Evolutionary conservation across 345 rosid species (phyloP).

Genomic region (Clarkia xantiana): DNA sequence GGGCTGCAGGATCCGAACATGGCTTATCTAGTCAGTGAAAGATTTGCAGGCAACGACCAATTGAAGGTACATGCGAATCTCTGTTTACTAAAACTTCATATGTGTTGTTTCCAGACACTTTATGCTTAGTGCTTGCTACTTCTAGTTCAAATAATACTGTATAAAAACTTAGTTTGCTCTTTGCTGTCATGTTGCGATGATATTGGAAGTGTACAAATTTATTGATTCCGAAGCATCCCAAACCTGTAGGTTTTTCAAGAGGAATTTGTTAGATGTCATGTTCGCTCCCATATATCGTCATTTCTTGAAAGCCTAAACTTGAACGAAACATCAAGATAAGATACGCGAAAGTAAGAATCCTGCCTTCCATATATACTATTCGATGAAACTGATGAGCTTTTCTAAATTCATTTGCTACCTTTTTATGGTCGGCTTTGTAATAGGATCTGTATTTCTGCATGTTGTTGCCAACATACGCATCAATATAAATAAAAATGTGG

Average conservation of each 20-base stretch:
- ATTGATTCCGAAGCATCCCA: not conserved
- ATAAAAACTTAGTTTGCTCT: no score
- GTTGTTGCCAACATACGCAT: conserved; percentile 83
- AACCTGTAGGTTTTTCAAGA: conserved; percentile 58
- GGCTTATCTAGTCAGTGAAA: conserved; percentile 55
- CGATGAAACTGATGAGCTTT: no score
- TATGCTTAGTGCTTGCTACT: not conserved
- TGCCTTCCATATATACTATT: not conserved
- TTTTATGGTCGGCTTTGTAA: not conserved
- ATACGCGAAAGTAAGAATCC: conserved; percentile 46
- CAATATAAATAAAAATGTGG: conserved; percentile 72
- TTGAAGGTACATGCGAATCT: conserved; percentile 38
- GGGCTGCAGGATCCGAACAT: conserved; percentile 65
- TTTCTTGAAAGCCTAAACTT: conserved; percentile 24
- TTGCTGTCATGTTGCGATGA: no score
- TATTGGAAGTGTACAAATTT: no score
- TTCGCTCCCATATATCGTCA: conserved; percentile 49
- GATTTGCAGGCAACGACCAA: conserved; percentile 37
- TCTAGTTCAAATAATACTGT: no score
- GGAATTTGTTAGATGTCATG: conserved; percentile 63
- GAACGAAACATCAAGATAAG: conserved; percentile 14
- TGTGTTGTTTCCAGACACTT: not conserved
- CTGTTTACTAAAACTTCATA: not conserved
- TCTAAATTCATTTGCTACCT: no score
- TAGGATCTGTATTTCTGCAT: conserved; percentile 19